Conservation (phyloP, 1,284 basidiomycete genomes). For the Tilletia caries region DNA sequence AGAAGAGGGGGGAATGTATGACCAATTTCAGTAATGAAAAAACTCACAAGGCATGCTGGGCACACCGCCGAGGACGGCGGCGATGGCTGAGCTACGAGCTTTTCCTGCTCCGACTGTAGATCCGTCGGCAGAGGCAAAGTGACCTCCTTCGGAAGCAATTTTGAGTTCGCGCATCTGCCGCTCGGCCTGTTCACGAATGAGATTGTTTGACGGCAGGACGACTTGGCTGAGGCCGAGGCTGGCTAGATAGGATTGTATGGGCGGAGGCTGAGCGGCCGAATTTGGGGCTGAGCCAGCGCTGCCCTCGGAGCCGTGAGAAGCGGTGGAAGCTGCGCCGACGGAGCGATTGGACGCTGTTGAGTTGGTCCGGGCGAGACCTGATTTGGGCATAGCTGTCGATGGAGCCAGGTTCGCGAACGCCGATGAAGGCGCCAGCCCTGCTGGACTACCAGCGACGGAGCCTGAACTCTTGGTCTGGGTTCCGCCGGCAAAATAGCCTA, state of each 20-base stretch:
- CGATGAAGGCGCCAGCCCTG: not conserved
- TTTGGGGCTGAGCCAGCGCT: not conserved
- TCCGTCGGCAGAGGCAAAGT: slow-evolving; percentile 4
- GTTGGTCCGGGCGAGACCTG: not conserved
- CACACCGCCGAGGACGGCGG: slow-evolving; percentile 37
- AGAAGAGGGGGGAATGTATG: not conserved
- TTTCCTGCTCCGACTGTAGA: slow-evolving; percentile 21
- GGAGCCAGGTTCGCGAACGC: not conserved
- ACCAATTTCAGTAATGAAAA: not conserved
- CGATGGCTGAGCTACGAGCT: slow-evolving; percentile 27
- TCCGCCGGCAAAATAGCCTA: slow-evolving; percentile 5
- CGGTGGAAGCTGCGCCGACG: not conserved
- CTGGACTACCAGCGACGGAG: slow-evolving; percentile 1
- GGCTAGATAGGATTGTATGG: slow-evolving; percentile 28
- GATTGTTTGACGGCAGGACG: slow-evolving; percentile 25
- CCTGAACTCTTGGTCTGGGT: not conserved
- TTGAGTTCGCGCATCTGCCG: slow-evolving; percentile 22
- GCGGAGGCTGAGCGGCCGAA: not conserved
- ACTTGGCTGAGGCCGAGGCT: slow-evolving; percentile 37
- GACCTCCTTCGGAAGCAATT: slow-evolving; percentile 28
- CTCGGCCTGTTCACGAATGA: slow-evolving; percentile 2
- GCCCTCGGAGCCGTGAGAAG: slow-evolving; percentile 6
- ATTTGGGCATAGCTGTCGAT: not conserved
- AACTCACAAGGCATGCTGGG: slow-evolving; percentile 36
- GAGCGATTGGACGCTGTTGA: slow-evolving; percentile 9